Evolutionary conservation across 305 asterid species (phyloP).

Genomic region (Lippia alba): DNA sequence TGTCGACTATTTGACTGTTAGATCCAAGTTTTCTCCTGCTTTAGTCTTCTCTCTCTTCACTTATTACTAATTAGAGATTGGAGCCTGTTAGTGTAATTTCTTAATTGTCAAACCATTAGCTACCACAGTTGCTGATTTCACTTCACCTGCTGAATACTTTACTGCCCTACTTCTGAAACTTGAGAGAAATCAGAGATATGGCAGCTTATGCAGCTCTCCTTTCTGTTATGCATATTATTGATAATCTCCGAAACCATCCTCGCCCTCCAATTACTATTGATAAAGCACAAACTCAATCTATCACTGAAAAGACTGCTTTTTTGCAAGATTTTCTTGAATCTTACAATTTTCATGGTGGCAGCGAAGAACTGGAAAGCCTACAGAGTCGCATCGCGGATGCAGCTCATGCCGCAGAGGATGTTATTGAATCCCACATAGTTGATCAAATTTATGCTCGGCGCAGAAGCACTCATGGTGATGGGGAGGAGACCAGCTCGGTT

Average conservation of each 20-base stretch:
- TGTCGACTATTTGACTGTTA: no score
- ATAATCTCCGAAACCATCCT: conserved; percentile 16
- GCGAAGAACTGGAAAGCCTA: background rate
- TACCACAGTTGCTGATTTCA: background rate
- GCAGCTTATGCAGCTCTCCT: conserved; percentile 37
- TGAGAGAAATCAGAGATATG: conserved; percentile 1
- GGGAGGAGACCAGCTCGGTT: background rate
- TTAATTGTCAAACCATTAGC: no score
- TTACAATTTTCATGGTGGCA: background rate
- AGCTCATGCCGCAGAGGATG: background rate
- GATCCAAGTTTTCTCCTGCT: no score
- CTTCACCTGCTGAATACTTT: background rate
- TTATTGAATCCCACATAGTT: background rate
- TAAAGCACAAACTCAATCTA: background rate
- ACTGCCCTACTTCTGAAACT: background rate
- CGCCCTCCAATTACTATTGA: conserved; percentile 20
- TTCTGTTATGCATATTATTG: conserved; percentile 24
- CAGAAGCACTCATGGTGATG: background rate
- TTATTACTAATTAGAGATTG: no score
- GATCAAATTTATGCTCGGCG: background rate
- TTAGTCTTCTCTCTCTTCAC: no score
- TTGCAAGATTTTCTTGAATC: conserved; percentile 26
- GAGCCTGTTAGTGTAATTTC: no score
- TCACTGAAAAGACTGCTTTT: background rate
- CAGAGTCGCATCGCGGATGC: background rate